Conservation (phyloP, 441 rosid genomes). For the Croton laevigatus region DNA sequence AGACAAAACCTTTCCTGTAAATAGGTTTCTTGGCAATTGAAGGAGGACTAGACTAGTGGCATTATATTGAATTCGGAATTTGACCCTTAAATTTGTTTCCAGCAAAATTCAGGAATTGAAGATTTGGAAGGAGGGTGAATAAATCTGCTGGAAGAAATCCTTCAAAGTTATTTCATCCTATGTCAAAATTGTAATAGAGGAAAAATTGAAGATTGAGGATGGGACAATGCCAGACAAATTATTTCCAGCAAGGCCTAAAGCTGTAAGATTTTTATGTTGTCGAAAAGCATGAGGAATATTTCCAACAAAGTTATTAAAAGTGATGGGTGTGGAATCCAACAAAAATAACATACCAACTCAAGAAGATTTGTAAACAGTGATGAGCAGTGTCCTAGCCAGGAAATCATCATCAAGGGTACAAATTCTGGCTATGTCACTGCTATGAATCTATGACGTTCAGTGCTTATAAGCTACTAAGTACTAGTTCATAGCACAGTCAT, state of each 20-base stretch:
- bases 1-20: constrained; percentile 23
- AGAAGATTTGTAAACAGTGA: no score
- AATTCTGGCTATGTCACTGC: no score
- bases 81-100: constrained; percentile 13
- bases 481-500: background rate
- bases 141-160: constrained; percentile 8
- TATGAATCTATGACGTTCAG: no score
- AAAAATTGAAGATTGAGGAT: constrained; percentile 12
- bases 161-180: background rate
- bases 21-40: background rate
- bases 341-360: no score
- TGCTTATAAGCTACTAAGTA: background rate
- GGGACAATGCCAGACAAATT: constrained; percentile 21
- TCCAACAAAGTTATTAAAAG: constrained; percentile 41
- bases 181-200: background rate
- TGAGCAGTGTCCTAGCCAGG: no score
- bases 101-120: background rate
- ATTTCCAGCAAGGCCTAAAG: background rate
- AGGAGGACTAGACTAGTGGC: constrained; percentile 1
- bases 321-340: no score
- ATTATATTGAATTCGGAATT: constrained; percentile 17
- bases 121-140: background rate
- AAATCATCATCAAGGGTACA: no score
- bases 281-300: constrained; percentile 6
- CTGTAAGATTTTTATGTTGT: background rate